Percentiles rank a stretch among this genome's conserved stretches.
Conservation (phyloP, 2,329 filamentous ascomycete species). For the Fragosphaeria purpurea region DNA sequence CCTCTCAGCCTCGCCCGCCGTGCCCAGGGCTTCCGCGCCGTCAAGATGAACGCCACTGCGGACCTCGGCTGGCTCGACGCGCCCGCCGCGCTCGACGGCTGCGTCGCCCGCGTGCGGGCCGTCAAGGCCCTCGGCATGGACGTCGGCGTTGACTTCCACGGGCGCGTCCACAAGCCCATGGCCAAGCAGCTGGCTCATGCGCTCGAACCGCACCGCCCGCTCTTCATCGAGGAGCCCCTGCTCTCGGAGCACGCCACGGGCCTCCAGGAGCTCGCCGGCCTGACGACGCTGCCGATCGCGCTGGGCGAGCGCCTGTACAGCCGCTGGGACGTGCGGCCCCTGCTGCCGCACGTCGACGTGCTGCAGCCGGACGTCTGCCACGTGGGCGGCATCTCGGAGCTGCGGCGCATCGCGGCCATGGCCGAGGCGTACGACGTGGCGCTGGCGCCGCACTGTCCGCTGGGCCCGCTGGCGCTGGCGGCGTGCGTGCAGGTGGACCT, state of each 20-base stretch:
- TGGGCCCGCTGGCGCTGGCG: slow-evolving; percentile 57
- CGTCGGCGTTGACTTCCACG: slow-evolving; percentile 60
- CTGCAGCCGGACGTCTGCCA: slow-evolving; percentile 57
- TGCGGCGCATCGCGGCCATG: slow-evolving; percentile 52
- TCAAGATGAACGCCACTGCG: slow-evolving; percentile 64
- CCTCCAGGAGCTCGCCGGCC: slow-evolving; percentile 45
- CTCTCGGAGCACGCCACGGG: slow-evolving; percentile 51
- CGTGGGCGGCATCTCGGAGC: slow-evolving; percentile 54
- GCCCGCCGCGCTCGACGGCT: slow-evolving; percentile 44
- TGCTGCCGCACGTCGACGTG: slow-evolving; percentile 56
- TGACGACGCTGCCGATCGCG: slow-evolving; percentile 51
- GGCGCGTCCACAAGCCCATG: slow-evolving; percentile 59
- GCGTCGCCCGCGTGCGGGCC: slow-evolving; percentile 49
- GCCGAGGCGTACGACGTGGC: slow-evolving; percentile 57
- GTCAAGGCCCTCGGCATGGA: slow-evolving; percentile 57
- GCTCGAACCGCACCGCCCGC: slow-evolving; percentile 49
- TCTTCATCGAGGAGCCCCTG: slow-evolving; percentile 60
- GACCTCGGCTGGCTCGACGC: slow-evolving; percentile 59
- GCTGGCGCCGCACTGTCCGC: slow-evolving; percentile 54
- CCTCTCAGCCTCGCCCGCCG: slow-evolving; percentile 37
- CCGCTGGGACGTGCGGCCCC: slow-evolving; percentile 56
- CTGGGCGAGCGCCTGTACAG: slow-evolving; percentile 55
- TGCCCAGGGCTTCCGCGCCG: slow-evolving; percentile 44
- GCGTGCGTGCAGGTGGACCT: slow-evolving; percentile 53
- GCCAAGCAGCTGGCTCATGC: slow-evolving; percentile 55